A percentile compares a stretch with the other conserved stretches of the same genome.
phyloP scores from a whole-genome alignment of 495 filamentous ascomycete species.

The Penicillium longicatenatum region DNA sequence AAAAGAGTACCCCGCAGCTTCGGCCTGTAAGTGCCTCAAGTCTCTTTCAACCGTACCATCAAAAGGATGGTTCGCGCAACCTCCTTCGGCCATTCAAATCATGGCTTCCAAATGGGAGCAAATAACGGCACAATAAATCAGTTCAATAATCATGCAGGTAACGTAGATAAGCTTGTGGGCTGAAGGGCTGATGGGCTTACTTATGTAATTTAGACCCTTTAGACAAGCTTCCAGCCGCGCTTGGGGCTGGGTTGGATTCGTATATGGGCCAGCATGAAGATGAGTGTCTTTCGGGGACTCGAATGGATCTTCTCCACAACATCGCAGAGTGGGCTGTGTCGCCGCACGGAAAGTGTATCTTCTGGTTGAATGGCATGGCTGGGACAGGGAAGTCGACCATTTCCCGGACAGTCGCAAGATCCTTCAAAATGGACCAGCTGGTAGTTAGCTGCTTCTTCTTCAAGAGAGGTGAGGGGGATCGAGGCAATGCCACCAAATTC shows the following conservation, averaged over 20 bases:
- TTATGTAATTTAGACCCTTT: too few species aligned
- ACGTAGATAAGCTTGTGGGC: too few species aligned
- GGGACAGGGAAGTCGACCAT: slow-evolving; percentile 6
- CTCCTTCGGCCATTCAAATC: too few species aligned
- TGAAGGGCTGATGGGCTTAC: too few species aligned
- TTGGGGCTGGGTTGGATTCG: slow-evolving; percentile 20
- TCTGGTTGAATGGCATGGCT: slow-evolving; percentile 5
- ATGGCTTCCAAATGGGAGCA: too few species aligned
- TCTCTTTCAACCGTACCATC: too few species aligned
- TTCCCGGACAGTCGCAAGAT: slow-evolving; percentile 18
- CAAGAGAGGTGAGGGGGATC: slow-evolving; percentile 37
- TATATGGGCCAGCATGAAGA: slow-evolving; percentile 20
- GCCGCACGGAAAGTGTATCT: background rate
- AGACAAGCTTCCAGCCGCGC: slow-evolving; percentile 2
- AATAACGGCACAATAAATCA: too few species aligned
- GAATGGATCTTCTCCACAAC: slow-evolving; percentile 27
- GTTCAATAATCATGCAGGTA: too few species aligned
- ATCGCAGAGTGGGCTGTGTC: slow-evolving; percentile 25
- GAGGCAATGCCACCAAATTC: slow-evolving; percentile 36
- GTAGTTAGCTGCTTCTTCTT: slow-evolving; percentile 1
- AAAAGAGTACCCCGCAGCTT: too few species aligned
- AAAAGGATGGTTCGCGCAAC: too few species aligned
- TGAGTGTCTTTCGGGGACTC: slow-evolving; percentile 26
- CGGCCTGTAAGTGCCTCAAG: too few species aligned
- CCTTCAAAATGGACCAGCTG: background rate